Evolutionary conservation across 2,329 filamentous ascomycete species (phyloP), one percentile per base, ranked within the genome.

Genomic region (Dryadomyces quercus-mongolicae): DNA sequence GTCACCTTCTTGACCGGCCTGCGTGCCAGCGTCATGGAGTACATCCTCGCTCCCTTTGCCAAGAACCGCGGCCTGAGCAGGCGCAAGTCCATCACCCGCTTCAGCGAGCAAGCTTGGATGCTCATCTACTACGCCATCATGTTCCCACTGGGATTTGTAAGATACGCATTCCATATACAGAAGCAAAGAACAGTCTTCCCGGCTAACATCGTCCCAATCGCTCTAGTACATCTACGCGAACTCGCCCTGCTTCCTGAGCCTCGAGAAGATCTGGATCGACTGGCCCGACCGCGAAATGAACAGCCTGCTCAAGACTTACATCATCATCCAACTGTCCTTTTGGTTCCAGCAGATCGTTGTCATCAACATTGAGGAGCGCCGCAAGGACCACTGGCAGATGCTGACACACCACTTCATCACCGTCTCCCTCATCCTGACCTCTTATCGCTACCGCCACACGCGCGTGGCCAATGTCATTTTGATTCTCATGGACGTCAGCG

Each of bases 361-460:
- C 55, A 88, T 97, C 67, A 86, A 96, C 70, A 90, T 97, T 57
- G 93, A 98, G 70, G 88, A 94, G 70, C 82, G 86, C 60, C 81
- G 93, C 64, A 97, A 97, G 72, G 93, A 98, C 63, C 86, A 96
- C 70, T 86, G 82, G 73, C 92, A 97, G 70, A 97, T 97, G 93
- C 82, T 97, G 61, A 85, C 82, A 18, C 93, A 97, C 68, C 93
- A 98, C 71, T 80, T 96, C 65, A 83, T 97, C 66, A 98, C 93
- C 20, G 88, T 84, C 63, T 74, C 76, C 5, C 81, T 98, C 47
- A 83, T 98, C 59, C 82, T 83, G 55, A 78, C 83, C 36, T 92
- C 86, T 60, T 97, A 97, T 67, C 80, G 83, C 60, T 95, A 94
- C 67, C 84, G 92, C 65, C 84, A 89, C 65, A 94, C 86, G 55